Percentiles rank a stretch among this genome's conserved stretches.
These are phyloP conservation scores for Lyophyllum semitale DNA, from an alignment of 768 basidiomycete species.

Conservation along the genomic window DNA sequence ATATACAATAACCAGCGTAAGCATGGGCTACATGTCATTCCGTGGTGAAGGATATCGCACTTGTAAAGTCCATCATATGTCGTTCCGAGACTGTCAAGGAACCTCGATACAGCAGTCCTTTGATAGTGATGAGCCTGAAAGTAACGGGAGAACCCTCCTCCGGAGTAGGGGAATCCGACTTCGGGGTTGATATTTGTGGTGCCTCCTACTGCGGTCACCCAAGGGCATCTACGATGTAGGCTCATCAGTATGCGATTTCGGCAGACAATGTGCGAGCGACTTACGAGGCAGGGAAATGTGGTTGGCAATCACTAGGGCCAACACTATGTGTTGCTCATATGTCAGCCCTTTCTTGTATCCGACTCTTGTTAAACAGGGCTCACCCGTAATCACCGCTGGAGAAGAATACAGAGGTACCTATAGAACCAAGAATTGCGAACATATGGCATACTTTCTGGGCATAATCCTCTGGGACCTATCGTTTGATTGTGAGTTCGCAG, in stretches of 20 bases:
- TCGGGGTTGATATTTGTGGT: slow-evolving; percentile 63
- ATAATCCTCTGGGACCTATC: slow-evolving; percentile 58
- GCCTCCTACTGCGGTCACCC: slow-evolving; percentile 66
- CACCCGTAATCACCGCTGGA: slow-evolving; percentile 62
- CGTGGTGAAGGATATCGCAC: slow-evolving; percentile 29
- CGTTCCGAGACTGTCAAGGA: slow-evolving; percentile 46
- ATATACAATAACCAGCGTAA: neutral
- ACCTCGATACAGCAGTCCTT: slow-evolving; percentile 42
- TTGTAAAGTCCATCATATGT: slow-evolving; percentile 52
- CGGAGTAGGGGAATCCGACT: slow-evolving; percentile 58
- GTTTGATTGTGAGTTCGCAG: neutral
- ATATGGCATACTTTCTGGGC: slow-evolving; percentile 60
- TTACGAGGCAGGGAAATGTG: slow-evolving; percentile 53
- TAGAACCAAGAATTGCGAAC: slow-evolving; percentile 62
- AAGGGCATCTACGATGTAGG: slow-evolving; percentile 49
- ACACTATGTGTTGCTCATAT: neutral
- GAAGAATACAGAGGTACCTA: slow-evolving; percentile 63
- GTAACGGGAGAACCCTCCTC: slow-evolving; percentile 67
- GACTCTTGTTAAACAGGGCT: neutral
- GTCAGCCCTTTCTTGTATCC: neutral
- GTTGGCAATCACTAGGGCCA: slow-evolving; percentile 63
- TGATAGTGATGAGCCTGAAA: slow-evolving; percentile 60
- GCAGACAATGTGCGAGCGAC: slow-evolving; percentile 1
- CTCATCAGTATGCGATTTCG: neutral
- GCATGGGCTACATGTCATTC: neutral